Base-by-base conservation (phyloP, 768 basidiomycete genomes). In the Cystofilobasidium ferigula region DNA sequence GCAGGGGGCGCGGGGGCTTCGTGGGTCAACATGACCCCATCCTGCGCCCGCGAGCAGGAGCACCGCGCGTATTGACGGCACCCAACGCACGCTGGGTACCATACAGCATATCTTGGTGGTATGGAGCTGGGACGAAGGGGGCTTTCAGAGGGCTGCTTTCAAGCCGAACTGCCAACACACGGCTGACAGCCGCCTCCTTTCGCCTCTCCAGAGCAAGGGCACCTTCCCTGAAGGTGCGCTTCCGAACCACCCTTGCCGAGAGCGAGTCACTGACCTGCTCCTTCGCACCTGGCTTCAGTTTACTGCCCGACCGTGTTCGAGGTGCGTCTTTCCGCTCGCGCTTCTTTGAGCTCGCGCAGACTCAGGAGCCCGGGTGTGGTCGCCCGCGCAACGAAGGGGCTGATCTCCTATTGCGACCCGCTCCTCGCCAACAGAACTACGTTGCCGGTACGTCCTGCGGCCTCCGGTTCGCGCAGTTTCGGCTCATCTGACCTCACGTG, bases 251-350 rank as follows among this genome's bases (percentile, higher is more conserved):
- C 13, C 24, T 16, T 24, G 2, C 30, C 6, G 1, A 34, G 38
- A 8, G 7, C 5, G 28, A 20, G 36, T 61, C 24, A 61, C 60
- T 20, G 14, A 36, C 24, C 28, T 18, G 38, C 24, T 32, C n/a
- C 13, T 45, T n/a, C 34, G 35, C 47, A 3, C 8, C 18, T 67
- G 22, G 24, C 26, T 28, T 9, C 71, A 98, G 94, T 98, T 72
- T 98, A 98, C 76, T 92, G 98, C 69, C 95, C 95, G 58, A 99
- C 95, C 67, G 95, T 99, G 60, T 99, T 98, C 72, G 95, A 99
- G 82, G 58, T 60, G 36, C n/a, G 58, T 26, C 36, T 14, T 24
- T 16, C 13, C 2, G 26, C 12, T 20, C 9, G 8, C 48, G 48
- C 24, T 6, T 28, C 16, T 26, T 54, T 54, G 51, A n/a, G n/a